phyloP scores from a whole-genome alignment of 2,329 filamentous ascomycete genomes.

The Pyrenophora seminiperda region DNA sequence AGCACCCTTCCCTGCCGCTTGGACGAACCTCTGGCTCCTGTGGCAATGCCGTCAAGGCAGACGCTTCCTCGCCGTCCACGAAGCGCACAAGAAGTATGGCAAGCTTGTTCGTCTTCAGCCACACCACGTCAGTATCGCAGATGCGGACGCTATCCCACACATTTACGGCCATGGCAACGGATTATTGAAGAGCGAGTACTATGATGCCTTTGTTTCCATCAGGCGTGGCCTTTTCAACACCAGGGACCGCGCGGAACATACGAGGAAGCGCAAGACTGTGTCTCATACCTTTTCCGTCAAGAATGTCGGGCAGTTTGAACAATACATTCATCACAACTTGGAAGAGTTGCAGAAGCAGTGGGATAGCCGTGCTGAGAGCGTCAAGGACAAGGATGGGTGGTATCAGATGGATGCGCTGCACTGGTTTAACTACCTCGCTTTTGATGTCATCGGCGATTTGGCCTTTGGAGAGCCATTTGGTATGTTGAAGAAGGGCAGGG shows the following conservation, averaged over 20 bases:
- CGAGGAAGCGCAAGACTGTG: constrained; percentile 86
- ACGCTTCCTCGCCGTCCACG: constrained; percentile 64
- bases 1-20: constrained; percentile 67
- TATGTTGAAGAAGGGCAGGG: constrained; percentile 77
- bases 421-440: constrained; percentile 76
- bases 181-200: constrained; percentile 71
- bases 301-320: constrained; percentile 81
- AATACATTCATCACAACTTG: constrained; percentile 83
- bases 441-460: constrained; percentile 61
- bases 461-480: constrained; percentile 80
- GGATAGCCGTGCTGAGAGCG: constrained; percentile 63
- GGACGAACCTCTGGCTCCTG: constrained; percentile 83
- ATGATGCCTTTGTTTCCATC: constrained; percentile 90
- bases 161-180: constrained; percentile 72
- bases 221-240: constrained; percentile 88
- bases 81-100: constrained; percentile 75
- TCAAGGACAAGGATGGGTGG: constrained; percentile 57
- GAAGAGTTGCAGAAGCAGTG: constrained; percentile 74
- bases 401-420: constrained; percentile 73
- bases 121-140: constrained; percentile 80
- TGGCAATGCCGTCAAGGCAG: constrained; percentile 64
- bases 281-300: constrained; percentile 86
- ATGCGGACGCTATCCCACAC: constrained; percentile 73
- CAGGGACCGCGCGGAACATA: constrained; percentile 78
- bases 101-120: constrained; percentile 84